Evolutionary conservation across 257 asterid species (phyloP), one percentile per base, ranked within the genome.

Genomic region (Petunia secreta): DNA sequence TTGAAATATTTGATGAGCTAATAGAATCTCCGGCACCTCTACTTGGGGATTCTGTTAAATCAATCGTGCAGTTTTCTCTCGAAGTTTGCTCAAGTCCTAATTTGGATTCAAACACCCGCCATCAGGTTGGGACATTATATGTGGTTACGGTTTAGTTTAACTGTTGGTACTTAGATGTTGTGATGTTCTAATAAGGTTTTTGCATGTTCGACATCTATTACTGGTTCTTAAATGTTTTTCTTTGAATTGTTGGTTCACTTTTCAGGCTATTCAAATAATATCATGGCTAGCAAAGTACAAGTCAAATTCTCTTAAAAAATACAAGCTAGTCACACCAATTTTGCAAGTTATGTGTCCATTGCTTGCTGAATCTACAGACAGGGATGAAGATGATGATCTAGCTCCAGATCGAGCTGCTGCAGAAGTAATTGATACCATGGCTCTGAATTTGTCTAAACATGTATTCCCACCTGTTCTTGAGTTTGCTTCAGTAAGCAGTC

Each of bases 1-100:
- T 96, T 60, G 99, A 96, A 89, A 96, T 96, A 85, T 96, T 96
- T 91, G 99, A 96, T 79, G 99, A 96, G 90, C 88, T 96, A 79
- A 96, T 96, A 10, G 99, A 96, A 93, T 96, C 98, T 75, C 99
- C 99, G 78, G 98, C 98, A 68, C 99, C 98, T 73, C 92, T 96
- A 84, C 97, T 96, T 81, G 99, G 99, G 79, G 98, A 96, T 54
- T 96, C 99, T 57, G 97, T 96, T 43, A 96, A 90, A 87, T 85
- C 98, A 78, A 96, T 96, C 66, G 98, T 96, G 83, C 99, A 94
- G 53, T 94, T 96, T 85, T 91, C 99, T 78, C 98, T 96, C 79
- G 99, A 94, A 87, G 98, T 95, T 86, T 93, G 97, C 87, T 87
- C 98, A 55, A 93, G 93, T 85, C 83, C 93, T 73, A 92, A 82